phyloP scores from a whole-genome alignment of 116 monocot species.

The Trichopus zeylanicus region DNA sequence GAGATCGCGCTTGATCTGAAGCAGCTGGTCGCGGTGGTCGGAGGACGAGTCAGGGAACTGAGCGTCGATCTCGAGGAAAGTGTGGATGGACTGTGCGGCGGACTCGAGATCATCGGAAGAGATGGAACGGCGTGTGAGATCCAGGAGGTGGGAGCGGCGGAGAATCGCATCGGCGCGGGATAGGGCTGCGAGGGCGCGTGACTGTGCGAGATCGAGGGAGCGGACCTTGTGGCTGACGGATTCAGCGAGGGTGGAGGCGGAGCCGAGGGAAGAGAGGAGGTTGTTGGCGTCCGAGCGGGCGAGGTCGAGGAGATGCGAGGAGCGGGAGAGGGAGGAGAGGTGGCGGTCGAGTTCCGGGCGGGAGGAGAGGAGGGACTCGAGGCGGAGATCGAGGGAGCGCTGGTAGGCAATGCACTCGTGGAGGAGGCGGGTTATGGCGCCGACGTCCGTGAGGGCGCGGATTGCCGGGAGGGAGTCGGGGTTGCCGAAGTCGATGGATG shows the following conservation, averaged over 20 bases:
- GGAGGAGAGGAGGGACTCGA: slow-evolving; percentile 63
- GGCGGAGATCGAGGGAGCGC: slow-evolving; percentile 61
- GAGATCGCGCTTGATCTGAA: slow-evolving; percentile 47
- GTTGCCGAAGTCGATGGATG: slow-evolving; percentile 39
- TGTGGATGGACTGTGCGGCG: slow-evolving; percentile 45
- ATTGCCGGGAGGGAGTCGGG: slow-evolving; percentile 42
- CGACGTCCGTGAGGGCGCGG: slow-evolving; percentile 70
- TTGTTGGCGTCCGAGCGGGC: slow-evolving; percentile 44
- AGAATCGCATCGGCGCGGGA: slow-evolving; percentile 59
- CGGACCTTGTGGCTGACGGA: slow-evolving; percentile 62
- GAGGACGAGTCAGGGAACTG: slow-evolving; percentile 29
- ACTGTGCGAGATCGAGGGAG: slow-evolving; percentile 81
- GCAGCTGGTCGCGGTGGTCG: slow-evolving; percentile 56
- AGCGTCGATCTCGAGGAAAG: slow-evolving; percentile 73
- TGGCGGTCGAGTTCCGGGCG: slow-evolving; percentile 88
- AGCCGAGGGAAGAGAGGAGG: slow-evolving; percentile 51
- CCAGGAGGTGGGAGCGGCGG: slow-evolving; percentile 52
- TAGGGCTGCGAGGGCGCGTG: slow-evolving; percentile 47
- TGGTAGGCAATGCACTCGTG: slow-evolving; percentile 97
- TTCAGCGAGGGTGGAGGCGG: slow-evolving; percentile 62
- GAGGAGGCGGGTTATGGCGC: slow-evolving; percentile 81
- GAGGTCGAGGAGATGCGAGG: slow-evolving; percentile 57
- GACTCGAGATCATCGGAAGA: slow-evolving; percentile 57
- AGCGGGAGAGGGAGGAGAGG: slow-evolving; percentile 50
- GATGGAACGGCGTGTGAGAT: slow-evolving; percentile 43